Conservation (phyloP, 306 rosid genomes). For the Corylus avellana region DNA sequence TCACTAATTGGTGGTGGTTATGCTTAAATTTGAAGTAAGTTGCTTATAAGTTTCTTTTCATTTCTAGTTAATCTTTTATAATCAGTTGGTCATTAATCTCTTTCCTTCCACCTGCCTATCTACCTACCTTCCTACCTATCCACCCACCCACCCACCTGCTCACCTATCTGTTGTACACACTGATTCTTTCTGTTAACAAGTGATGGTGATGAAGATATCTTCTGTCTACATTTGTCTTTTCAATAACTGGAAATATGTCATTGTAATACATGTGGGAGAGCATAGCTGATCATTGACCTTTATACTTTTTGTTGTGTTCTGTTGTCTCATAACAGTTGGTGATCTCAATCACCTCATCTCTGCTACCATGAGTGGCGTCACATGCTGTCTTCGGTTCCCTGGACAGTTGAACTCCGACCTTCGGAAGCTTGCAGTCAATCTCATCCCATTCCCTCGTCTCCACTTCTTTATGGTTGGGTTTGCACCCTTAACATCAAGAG, state of each 20-base stretch:
- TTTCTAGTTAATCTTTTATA: neutral
- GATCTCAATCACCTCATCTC: constrained; percentile 59
- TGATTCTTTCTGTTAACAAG: neutral
- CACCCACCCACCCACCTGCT: neutral
- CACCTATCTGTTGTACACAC: neutral
- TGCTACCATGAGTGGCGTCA: constrained; percentile 57
- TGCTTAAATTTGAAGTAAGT: constrained; percentile 6
- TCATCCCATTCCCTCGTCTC: constrained; percentile 53
- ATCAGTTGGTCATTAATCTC: constrained; percentile 2
- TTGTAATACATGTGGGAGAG: neutral
- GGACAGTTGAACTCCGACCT: constrained; percentile 62
- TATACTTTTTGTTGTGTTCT: neutral
- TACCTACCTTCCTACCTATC: neutral
- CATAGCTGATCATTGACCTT: neutral
- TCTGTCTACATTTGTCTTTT: neutral
- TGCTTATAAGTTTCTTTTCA: neutral
- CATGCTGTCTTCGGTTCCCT: constrained; percentile 56
- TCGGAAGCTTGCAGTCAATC: constrained; percentile 56
- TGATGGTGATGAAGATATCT: neutral
- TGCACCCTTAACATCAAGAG: constrained; percentile 58
- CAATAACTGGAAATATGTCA: neutral
- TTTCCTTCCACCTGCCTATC: neutral
- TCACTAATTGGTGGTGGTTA: neutral
- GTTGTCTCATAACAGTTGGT: constrained; percentile 37
- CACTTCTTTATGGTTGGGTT: constrained; percentile 66